These are phyloP conservation scores for Populus euphratica DNA, from an alignment of 345 rosid genomes.

Conservation along the genomic window DNA sequence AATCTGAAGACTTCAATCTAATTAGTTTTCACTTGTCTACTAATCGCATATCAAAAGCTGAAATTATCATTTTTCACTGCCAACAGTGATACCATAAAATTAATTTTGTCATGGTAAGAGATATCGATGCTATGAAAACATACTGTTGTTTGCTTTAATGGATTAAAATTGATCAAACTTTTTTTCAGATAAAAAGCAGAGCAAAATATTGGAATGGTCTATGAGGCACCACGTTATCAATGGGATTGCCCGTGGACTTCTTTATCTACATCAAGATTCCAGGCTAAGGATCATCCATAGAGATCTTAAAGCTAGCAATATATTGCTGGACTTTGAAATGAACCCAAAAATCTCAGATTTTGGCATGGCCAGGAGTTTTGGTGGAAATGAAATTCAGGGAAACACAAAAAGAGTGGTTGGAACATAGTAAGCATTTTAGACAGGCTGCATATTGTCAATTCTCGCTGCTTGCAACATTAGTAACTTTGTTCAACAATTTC, in stretches of 20 bases:
- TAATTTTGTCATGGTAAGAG: not conserved
- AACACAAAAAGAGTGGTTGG: constrained; percentile 44
- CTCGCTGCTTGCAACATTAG: not conserved
- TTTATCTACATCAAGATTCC: constrained; percentile 45
- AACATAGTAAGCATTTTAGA: constrained; percentile 37
- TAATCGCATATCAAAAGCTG: not conserved
- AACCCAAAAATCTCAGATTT: constrained; percentile 42
- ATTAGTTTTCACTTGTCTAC: not conserved
- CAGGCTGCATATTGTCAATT: not conserved
- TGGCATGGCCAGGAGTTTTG: constrained; percentile 37
- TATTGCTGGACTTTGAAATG: constrained; percentile 34
- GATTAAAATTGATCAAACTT: not conserved
- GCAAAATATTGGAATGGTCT: constrained; percentile 30
- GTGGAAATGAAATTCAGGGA: constrained; percentile 28
- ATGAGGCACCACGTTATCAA: constrained; percentile 28
- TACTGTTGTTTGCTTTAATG: not conserved
- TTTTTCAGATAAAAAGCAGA: constrained; percentile 19
- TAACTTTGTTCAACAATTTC: not conserved
- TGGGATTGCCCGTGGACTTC: constrained; percentile 42
- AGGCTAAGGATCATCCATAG: constrained; percentile 34
- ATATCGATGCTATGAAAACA: not conserved
- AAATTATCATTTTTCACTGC: not conserved
- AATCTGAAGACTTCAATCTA: not conserved
- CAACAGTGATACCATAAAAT: not conserved
- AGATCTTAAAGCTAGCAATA: constrained; percentile 35